Evolutionary conservation across 2,329 filamentous ascomycete species (phyloP).

Genomic region (Chaetomiaceae sp.): DNA sequence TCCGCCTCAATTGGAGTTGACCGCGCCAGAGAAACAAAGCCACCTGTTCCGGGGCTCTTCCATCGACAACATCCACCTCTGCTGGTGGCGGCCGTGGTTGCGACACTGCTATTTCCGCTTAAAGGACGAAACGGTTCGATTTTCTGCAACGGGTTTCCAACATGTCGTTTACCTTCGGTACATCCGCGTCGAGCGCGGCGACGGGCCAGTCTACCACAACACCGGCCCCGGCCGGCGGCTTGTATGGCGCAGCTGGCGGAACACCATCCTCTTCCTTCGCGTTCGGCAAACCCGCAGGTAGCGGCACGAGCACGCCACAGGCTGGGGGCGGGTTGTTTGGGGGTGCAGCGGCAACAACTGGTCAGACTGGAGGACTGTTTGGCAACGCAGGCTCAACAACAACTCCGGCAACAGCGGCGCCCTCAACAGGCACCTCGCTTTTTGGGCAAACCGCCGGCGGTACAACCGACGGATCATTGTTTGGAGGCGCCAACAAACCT

Average conservation of each 20-base stretch:
- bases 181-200: constrained; percentile 18
- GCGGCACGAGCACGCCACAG: constrained; percentile 14
- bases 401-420: constrained; percentile 20
- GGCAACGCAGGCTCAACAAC: constrained; percentile 27
- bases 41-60: no score
- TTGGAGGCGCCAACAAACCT: constrained; percentile 19
- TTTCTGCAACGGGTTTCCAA: background rate
- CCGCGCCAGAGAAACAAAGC: no score
- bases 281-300: constrained; percentile 13
- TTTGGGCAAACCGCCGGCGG: constrained; percentile 24
- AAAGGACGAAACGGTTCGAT: background rate
- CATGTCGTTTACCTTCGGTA: constrained; percentile 25
- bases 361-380: constrained; percentile 29
- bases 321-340: constrained; percentile 20
- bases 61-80: no score
- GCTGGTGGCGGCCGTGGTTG: no score
- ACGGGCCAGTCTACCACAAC: constrained; percentile 21
- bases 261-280: constrained; percentile 29
- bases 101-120: background rate
- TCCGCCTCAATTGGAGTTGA: background rate
- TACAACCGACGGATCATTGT: constrained; percentile 22
- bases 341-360: constrained; percentile 14
- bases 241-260: constrained; percentile 27
- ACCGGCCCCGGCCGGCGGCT: constrained; percentile 20
- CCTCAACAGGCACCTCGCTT: constrained; percentile 26